Evolutionary conservation across 805 yeast genomes (phyloP).

Genomic region (Kazachstania psychrophila): DNA sequence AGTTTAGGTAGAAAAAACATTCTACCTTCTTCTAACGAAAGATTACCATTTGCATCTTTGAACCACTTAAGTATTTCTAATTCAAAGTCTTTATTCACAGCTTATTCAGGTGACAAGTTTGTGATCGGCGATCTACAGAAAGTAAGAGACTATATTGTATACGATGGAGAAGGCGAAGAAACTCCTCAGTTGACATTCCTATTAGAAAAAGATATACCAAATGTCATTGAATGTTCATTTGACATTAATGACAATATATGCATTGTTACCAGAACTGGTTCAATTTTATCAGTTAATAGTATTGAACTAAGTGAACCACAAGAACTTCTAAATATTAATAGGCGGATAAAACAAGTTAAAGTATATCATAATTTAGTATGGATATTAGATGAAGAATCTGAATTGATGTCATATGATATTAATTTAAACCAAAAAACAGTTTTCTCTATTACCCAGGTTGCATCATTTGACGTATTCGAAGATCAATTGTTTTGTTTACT

Average conservation of each 20-base stretch:
- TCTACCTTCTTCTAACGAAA: constrained; percentile 32
- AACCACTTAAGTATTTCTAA: constrained; percentile 34
- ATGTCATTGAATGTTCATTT: constrained; percentile 28
- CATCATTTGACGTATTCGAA: constrained; percentile 12
- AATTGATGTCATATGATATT: constrained; percentile 5
- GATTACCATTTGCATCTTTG: constrained; percentile 28
- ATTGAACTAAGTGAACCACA: constrained; percentile 2
- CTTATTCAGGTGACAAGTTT: constrained; percentile 31
- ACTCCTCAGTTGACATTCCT: constrained; percentile 3
- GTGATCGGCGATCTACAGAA: constrained; percentile 30
- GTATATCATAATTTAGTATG: constrained; percentile 1
- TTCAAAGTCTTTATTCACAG: constrained; percentile 28
- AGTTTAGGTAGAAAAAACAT: constrained; percentile 27
- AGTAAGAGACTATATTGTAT: constrained; percentile 26
- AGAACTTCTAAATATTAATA: constrained; percentile 3
- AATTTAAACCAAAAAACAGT: background rate
- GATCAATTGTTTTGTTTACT: constrained; percentile 4
- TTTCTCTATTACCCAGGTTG: constrained; percentile 5
- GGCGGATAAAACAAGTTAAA: constrained; percentile 4
- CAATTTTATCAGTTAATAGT: constrained; percentile 13
- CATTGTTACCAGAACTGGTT: constrained; percentile 18
- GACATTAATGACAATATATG: constrained; percentile 27
- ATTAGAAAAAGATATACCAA: constrained; percentile 15
- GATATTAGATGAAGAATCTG: constrained; percentile 5
- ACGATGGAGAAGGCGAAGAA: constrained; percentile 10